phyloP scores from a whole-genome alignment of 2,329 filamentous ascomycete species.

The Pyrenochaeta sp. region DNA sequence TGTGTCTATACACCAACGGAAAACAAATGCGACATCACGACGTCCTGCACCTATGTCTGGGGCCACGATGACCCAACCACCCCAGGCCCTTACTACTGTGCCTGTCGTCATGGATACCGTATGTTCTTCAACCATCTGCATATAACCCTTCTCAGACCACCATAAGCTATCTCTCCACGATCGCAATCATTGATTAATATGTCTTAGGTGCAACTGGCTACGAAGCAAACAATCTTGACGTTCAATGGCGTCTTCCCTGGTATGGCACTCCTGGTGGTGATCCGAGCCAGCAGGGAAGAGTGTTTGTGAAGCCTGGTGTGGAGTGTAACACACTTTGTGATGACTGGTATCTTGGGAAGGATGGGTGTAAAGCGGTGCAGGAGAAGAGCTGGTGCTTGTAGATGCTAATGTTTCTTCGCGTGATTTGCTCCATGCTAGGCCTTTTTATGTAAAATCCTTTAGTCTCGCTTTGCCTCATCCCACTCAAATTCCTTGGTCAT shows the following conservation, averaged over 20 bases:
- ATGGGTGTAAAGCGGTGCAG: slow-evolving; percentile 26
- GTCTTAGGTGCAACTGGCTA: neutral
- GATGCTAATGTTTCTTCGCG: neutral
- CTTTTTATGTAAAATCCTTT: too few species aligned
- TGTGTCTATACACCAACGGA: too few species aligned
- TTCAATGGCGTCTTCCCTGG: neutral
- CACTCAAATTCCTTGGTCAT: slow-evolving; percentile 32
- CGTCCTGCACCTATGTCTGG: too few species aligned
- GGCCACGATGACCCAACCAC: too few species aligned
- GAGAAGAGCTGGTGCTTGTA: slow-evolving; percentile 8
- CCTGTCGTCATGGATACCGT: too few species aligned
- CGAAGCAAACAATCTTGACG: slow-evolving; percentile 4
- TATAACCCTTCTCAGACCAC: too few species aligned
- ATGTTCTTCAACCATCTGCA: too few species aligned
- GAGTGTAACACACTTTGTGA: slow-evolving; percentile 25
- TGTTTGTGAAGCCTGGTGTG: slow-evolving; percentile 21
- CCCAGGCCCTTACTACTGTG: too few species aligned
- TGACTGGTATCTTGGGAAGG: slow-evolving; percentile 20
- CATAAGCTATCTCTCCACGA: neutral
- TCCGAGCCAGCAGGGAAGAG: slow-evolving; percentile 19
- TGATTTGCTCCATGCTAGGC: neutral
- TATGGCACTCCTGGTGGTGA: slow-evolving; percentile 8
- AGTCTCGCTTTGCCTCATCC: slow-evolving; percentile 16
- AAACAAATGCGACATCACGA: too few species aligned
- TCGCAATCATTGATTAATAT: too few species aligned